phyloP scores from a whole-genome alignment of 306 rosid genomes.

The Cicer arietinum region DNA sequence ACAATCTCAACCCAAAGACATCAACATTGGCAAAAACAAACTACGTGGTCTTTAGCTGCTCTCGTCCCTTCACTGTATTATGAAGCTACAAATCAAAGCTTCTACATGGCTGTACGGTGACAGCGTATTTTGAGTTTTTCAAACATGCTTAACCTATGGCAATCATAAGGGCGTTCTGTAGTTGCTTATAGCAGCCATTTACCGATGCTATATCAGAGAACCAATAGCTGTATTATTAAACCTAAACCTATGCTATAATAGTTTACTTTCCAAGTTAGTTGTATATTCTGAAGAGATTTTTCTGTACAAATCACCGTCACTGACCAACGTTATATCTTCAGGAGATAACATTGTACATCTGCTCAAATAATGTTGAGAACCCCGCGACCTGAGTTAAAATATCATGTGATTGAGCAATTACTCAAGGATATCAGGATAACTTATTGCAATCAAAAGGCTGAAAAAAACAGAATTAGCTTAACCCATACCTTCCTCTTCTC shows the following conservation, averaged over 20 bases:
- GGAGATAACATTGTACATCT: slow-evolving; percentile 59
- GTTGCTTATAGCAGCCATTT: slow-evolving; percentile 9
- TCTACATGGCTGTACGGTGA: no score
- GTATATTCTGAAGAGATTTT: slow-evolving; percentile 42
- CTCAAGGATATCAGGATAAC: neutral
- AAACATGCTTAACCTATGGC: slow-evolving; percentile 3
- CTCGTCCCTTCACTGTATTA: no score
- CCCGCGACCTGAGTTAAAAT: slow-evolving; percentile 64
- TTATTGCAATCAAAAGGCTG: slow-evolving; percentile 19
- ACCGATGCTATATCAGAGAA: slow-evolving; percentile 8
- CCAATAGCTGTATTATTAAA: slow-evolving; percentile 35
- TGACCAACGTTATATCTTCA: slow-evolving; percentile 68
- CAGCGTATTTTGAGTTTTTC: neutral
- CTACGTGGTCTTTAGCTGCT: neutral
- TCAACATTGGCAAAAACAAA: slow-evolving; percentile 34
- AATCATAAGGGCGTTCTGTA: slow-evolving; percentile 5
- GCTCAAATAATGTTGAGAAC: slow-evolving; percentile 80
- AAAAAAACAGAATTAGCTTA: slow-evolving; percentile 33
- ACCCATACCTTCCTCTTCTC: slow-evolving; percentile 71
- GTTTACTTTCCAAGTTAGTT: slow-evolving; percentile 38
- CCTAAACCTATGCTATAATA: slow-evolving; percentile 42
- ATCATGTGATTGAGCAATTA: slow-evolving; percentile 46
- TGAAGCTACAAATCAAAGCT: no score
- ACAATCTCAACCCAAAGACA: slow-evolving; percentile 31
- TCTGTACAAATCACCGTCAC: slow-evolving; percentile 48